These are phyloP conservation scores for Sporothrix globosa DNA, from an alignment of 2,329 filamentous ascomycete species.

Conservation along the genomic window DNA sequence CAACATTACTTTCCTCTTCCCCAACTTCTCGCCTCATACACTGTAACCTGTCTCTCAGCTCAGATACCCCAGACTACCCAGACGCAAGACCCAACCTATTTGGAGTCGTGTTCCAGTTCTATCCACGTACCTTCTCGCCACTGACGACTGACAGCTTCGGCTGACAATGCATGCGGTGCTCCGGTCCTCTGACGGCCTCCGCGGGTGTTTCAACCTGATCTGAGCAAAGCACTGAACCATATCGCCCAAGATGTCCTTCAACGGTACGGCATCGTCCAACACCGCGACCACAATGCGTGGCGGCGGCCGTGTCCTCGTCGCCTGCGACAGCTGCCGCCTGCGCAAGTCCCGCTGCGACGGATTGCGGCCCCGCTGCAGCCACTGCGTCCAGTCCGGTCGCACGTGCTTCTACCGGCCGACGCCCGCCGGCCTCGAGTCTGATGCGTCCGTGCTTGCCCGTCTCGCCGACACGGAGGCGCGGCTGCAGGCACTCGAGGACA, in stretches of 20 bases:
- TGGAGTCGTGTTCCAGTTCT: neutral
- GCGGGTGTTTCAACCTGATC: neutral
- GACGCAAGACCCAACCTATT: neutral
- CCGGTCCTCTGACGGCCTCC: neutral
- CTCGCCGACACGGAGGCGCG: constrained; percentile 5
- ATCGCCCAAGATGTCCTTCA: neutral
- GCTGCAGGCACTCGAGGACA: constrained; percentile 12
- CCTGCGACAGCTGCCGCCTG: constrained; percentile 21
- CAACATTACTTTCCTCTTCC: neutral
- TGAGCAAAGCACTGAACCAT: neutral
- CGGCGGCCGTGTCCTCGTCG: constrained; percentile 1
- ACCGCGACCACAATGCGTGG: neutral
- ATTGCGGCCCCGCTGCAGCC: constrained; percentile 16
- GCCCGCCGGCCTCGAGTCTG: neutral
- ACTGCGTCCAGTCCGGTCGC: constrained; percentile 19
- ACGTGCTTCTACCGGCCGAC: constrained; percentile 15
- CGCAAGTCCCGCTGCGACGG: constrained; percentile 22
- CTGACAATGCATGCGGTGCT: neutral
- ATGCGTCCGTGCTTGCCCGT: neutral
- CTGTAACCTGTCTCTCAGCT: neutral
- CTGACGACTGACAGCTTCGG: neutral
- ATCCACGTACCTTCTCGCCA: neutral
- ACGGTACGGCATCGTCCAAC: neutral
- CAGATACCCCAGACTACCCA: neutral
- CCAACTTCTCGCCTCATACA: neutral